Base-by-base conservation (phyloP, 75 land plant species). In the Isoetes taiwanensis region DNA sequence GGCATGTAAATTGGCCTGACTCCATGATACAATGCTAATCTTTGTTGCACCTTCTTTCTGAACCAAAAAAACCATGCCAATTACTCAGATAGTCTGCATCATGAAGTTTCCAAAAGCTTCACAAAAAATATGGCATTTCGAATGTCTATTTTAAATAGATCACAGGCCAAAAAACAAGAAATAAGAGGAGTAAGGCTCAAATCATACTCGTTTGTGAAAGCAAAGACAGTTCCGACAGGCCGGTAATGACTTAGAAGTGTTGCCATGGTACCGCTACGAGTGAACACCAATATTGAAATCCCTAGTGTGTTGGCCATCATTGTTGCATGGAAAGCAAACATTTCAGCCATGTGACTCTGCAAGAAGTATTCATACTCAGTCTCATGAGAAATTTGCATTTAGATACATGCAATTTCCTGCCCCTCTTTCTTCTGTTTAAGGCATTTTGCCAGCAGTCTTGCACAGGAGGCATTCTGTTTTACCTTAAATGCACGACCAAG, bases 321-420 rank as follows among this genome's bases (percentile, higher is more conserved):
- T 1, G 96, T 89, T 59, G 99, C 78, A 63, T 94, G 99, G 43
- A 59, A 84, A 30, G 96, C 99, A 78, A 94, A 94, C 96, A 94
- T 94, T 59, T 67, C 75, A 41, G 90, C 79, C 86, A 85, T 84
- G 50, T 84, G 78, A 34, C 61, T 74, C 85, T 91, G 74, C 32
- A 67, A 76, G 17, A 52, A n/a, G n/a, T n/a, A n/a, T n/a, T n/a
- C n/a, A n/a, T n/a, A n/a, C n/a, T n/a, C n/a, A n/a, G n/a, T n/a
- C n/a, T n/a, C n/a, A n/a, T n/a, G n/a, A n/a, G n/a, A n/a, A n/a
- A n/a, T n/a, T n/a, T n/a, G n/a, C n/a, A n/a, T n/a, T n/a, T n/a
- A n/a, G n/a, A n/a, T n/a, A 58, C 21, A 35, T 4, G 41, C 21
- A 20, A 30, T 8, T 20, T 40, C 8, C 23, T 43, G 16, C 29